Conservation (phyloP, 345 rosid genomes). For the Pelargonium nanum region DNA sequence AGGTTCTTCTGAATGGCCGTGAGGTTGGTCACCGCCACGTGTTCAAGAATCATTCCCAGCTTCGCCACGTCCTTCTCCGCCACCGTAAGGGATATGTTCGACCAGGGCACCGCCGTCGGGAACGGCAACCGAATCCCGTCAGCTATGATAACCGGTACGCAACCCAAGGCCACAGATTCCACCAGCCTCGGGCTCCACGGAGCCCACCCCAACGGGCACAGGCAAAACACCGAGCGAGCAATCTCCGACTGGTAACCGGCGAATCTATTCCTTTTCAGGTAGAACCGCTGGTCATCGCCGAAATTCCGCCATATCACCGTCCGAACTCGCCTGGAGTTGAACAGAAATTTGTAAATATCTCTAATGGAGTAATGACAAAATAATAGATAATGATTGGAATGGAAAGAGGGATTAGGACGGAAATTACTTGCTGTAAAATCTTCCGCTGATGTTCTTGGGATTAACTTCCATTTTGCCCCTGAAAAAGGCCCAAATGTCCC, state of each 20-base stretch:
- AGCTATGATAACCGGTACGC: conserved; percentile 85
- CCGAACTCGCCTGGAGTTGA: conserved; percentile 78
- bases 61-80: conserved; percentile 68
- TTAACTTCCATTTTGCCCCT: conserved; percentile 96
- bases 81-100: conserved; percentile 68
- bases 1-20: conserved; percentile 53
- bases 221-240: conserved; percentile 65
- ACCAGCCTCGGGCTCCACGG: conserved; percentile 98
- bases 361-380: conserved; percentile 1
- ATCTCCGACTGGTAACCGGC: conserved; percentile 80
- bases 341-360: neutral
- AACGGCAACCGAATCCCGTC: conserved; percentile 82
- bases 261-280: conserved; percentile 61
- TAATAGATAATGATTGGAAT: neutral
- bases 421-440: conserved; percentile 82
- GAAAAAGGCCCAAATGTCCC: conserved; percentile 82
- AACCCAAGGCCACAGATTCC: conserved; percentile 77
- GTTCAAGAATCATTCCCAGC: conserved; percentile 48
- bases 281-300: conserved; percentile 59
- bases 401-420: neutral
- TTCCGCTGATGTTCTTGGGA: conserved; percentile 87
- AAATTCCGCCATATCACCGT: conserved; percentile 70
- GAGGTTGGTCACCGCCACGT: conserved; percentile 69
- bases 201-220: conserved; percentile 97
- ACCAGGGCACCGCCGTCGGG: conserved; percentile 53